A percentile compares a stretch with the other conserved stretches of the same genome.
Evolutionary conservation across 2,329 filamentous ascomycete species (phyloP).

Genomic region (Fusarium sp.): DNA sequence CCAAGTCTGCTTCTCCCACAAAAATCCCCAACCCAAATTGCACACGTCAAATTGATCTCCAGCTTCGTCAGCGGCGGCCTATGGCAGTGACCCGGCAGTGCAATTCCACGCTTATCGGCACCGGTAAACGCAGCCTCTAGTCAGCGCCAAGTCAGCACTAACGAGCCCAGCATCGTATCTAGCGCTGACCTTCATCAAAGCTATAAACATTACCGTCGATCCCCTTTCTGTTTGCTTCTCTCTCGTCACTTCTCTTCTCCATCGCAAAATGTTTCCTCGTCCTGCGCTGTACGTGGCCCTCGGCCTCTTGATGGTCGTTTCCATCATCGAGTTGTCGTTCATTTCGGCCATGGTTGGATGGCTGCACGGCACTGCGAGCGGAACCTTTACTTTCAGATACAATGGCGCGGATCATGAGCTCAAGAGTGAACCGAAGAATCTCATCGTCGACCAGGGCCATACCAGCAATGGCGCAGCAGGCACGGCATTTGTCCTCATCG

Average conservation of each 20-base stretch:
- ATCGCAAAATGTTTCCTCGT: constrained; percentile 4
- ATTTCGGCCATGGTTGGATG: constrained; percentile 44
- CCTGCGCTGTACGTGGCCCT: constrained; percentile 36
- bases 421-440: constrained; percentile 38
- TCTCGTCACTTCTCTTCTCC: not conserved
- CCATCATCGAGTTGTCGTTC: constrained; percentile 45
- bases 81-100: not conserved
- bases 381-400: constrained; percentile 33
- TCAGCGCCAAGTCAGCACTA: not conserved
- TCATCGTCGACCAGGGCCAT: constrained; percentile 44
- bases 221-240: not conserved
- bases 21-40: not conserved
- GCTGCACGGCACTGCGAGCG: constrained; percentile 41
- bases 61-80: not conserved
- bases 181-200: not conserved
- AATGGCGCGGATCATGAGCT: constrained; percentile 21
- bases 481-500: constrained; percentile 44
- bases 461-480: constrained; percentile 46
- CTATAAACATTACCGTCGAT: not conserved
- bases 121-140: not conserved
- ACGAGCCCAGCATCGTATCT: not conserved
- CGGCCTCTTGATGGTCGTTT: constrained; percentile 43
- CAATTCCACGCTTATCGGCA: not conserved
- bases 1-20: not conserved
- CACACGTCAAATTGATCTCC: not conserved